Conservation (phyloP, 306 rosid genomes). For the Sicyos baderoa region DNA sequence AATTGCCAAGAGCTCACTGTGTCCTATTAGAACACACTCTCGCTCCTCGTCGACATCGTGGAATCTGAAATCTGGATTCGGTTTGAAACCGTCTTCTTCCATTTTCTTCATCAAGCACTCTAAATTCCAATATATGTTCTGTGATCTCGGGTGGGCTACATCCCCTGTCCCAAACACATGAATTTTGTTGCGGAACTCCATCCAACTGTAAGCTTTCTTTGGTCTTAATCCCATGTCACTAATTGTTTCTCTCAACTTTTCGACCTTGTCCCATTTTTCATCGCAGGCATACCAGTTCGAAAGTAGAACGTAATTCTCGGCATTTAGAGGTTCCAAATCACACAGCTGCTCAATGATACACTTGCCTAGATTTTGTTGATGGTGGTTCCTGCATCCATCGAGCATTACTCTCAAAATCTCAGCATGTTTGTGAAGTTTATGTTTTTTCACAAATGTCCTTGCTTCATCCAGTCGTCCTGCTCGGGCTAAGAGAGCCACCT, state of each 20-base stretch:
- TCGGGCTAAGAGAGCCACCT: conserved; percentile 49
- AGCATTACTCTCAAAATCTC: conserved; percentile 45
- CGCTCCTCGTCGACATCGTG: conserved; percentile 68
- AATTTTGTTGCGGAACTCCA: conserved; percentile 46
- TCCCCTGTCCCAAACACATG: conserved; percentile 71
- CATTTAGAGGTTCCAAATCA: conserved; percentile 54
- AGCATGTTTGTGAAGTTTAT: conserved; percentile 29
- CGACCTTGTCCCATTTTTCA: conserved; percentile 38
- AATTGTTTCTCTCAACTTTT: conserved; percentile 30
- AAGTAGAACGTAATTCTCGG: conserved; percentile 50
- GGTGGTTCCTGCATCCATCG: conserved; percentile 58
- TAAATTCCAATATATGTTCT: conserved; percentile 40
- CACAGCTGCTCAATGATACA: conserved; percentile 47
- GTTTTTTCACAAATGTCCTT: conserved; percentile 28
- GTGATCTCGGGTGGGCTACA: conserved; percentile 55
- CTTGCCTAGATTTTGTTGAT: conserved; percentile 31
- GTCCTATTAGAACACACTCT: conserved; percentile 50
- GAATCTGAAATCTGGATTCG: conserved; percentile 36
- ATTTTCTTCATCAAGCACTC: conserved; percentile 45
- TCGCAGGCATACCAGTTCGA: conserved; percentile 49
- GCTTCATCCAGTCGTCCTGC: conserved; percentile 43
- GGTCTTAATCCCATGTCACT: conserved; percentile 57
- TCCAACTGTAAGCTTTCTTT: conserved; percentile 51
- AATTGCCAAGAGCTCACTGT: conserved; percentile 60
- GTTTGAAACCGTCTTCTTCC: conserved; percentile 33